Conservation (phyloP, 2,329 filamentous ascomycete species). For the Penicillium olsonii region DNA sequence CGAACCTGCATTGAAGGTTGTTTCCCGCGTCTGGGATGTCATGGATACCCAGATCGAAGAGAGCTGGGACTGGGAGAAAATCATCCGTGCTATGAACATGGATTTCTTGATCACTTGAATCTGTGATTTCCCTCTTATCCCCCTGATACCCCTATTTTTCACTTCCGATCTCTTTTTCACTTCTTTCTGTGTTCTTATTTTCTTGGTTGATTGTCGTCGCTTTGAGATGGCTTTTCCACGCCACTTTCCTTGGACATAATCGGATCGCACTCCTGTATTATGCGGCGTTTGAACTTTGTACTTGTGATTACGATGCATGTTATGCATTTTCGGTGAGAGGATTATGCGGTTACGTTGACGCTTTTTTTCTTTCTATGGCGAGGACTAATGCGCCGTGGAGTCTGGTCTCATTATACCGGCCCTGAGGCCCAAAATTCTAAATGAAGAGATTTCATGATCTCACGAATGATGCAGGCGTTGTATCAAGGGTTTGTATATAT, state of each 20-base stretch:
- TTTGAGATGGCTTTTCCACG: constrained; percentile 4
- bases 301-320: constrained; percentile 6
- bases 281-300: constrained; percentile 19
- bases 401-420: neutral
- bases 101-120: constrained; percentile 62
- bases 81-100: constrained; percentile 60
- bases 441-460: constrained; percentile 2
- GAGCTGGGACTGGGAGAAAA: constrained; percentile 65
- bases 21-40: constrained; percentile 59
- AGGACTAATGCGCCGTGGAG: constrained; percentile 4
- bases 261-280: constrained; percentile 13
- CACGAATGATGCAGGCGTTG: constrained; percentile 3
- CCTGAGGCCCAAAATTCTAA: neutral
- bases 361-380: constrained; percentile 4
- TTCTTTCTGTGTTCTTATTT: constrained; percentile 2
- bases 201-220: constrained; percentile 1
- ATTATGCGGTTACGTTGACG: neutral
- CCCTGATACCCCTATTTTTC: constrained; percentile 19
- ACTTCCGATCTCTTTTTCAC: neutral
- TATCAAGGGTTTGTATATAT: constrained; percentile 5
- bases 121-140: neutral
- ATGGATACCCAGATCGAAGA: constrained; percentile 60
- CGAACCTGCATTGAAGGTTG: constrained; percentile 56
- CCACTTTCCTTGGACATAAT: constrained; percentile 13
- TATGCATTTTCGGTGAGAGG: constrained; percentile 16